These are phyloP conservation scores for Phalaenopsis hybrid DNA, from an alignment of 116 monocot species.

Conservation along the genomic window DNA sequence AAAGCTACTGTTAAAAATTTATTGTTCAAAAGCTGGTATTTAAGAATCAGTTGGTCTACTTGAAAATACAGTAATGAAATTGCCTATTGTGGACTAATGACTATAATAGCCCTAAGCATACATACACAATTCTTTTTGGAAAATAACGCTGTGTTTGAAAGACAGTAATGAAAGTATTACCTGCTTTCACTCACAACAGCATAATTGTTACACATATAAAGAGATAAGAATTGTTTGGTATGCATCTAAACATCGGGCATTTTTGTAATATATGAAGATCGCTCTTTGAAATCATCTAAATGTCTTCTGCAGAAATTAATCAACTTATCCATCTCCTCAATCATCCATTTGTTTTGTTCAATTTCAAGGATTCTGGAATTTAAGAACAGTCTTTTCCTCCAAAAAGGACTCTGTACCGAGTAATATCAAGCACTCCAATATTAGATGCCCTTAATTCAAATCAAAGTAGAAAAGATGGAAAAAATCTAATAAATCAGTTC, in stretches of 20 bases:
- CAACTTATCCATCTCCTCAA: conserved; percentile 23
- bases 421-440: neutral
- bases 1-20: too few species aligned
- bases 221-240: too few species aligned
- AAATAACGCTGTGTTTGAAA: too few species aligned
- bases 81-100: too few species aligned
- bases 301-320: conserved; percentile 15
- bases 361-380: conserved; percentile 14
- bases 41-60: too few species aligned
- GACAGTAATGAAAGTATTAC: too few species aligned
- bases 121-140: too few species aligned
- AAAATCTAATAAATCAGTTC: neutral
- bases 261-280: neutral
- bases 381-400: conserved; percentile 16
- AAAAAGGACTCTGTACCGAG: conserved; percentile 17
- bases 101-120: too few species aligned
- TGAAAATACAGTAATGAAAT: too few species aligned
- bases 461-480: neutral
- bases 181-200: too few species aligned
- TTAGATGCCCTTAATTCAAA: neutral
- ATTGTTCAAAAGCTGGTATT: too few species aligned
- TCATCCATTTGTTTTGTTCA: conserved; percentile 14
- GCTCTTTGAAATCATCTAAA: conserved; percentile 18
- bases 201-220: too few species aligned
- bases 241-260: neutral